A percentile compares a stretch with the other conserved stretches of the same genome.
Evolutionary conservation across 805 yeast genomes (phyloP).

Genomic region (Candida maesae): DNA sequence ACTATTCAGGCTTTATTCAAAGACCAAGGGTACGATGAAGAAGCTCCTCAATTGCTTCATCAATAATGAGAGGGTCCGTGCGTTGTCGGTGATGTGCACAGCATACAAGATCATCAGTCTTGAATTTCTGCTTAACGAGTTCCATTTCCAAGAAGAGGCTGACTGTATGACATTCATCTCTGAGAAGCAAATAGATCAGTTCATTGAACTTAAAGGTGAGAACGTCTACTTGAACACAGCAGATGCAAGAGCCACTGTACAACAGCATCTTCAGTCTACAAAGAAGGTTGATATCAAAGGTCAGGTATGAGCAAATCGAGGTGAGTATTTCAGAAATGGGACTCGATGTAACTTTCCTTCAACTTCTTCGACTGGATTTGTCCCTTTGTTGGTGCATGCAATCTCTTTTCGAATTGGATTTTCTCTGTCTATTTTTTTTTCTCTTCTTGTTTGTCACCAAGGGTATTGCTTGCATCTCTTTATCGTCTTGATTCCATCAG

Average conservation of each 20-base stretch:
- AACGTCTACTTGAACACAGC: conserved; percentile 32
- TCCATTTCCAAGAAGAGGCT: conserved; percentile 36
- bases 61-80: conserved; percentile 52
- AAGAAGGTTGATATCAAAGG: conserved; percentile 86
- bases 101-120: conserved; percentile 48
- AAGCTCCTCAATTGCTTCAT: conserved; percentile 51
- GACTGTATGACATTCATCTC: conserved; percentile 42
- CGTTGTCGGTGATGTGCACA: conserved; percentile 52
- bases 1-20: conserved; percentile 42
- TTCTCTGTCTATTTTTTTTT: too few species aligned
- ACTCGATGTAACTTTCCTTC: too few species aligned
- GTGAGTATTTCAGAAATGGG: background rate
- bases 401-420: too few species aligned
- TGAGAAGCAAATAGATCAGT: conserved; percentile 35
- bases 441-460: too few species aligned
- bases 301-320: conserved; percentile 44
- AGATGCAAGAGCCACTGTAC: conserved; percentile 34
- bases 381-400: too few species aligned
- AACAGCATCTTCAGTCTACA: conserved; percentile 35
- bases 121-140: conserved; percentile 35
- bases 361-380: too few species aligned
- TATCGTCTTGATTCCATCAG: too few species aligned
- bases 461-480: too few species aligned
- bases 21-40: conserved; percentile 40
- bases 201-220: conserved; percentile 31